Percentiles rank a stretch among this genome's conserved stretches.
Conservation (phyloP, 495 filamentous ascomycete species). For the Aspergillus sclerotiicarbonarius region DNA sequence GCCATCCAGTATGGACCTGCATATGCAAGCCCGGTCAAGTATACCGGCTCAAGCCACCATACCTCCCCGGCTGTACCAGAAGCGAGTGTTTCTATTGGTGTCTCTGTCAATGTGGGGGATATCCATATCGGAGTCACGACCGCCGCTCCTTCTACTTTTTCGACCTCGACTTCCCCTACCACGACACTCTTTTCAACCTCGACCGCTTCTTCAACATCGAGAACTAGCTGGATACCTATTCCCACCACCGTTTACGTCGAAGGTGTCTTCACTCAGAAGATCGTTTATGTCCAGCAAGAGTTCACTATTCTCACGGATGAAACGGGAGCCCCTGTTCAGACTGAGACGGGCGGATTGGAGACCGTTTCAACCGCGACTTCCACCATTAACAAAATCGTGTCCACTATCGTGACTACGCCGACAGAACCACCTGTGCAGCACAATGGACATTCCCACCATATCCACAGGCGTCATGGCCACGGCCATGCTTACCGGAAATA, state of each 20-base stretch:
- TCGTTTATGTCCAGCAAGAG: conserved; percentile 38
- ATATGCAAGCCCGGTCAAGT: conserved; percentile 38
- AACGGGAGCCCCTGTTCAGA: conserved; percentile 24
- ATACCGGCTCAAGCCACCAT: conserved; percentile 11
- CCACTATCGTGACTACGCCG: conserved; percentile 27
- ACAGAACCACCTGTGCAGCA: conserved; percentile 19
- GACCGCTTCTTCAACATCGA: background rate
- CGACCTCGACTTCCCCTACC: background rate
- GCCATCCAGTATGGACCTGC: conserved; percentile 51
- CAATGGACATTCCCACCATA: conserved; percentile 13
- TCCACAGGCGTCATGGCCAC: conserved; percentile 26
- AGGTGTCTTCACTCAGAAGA: conserved; percentile 30
- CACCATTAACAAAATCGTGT: conserved; percentile 15
- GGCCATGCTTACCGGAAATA: conserved; percentile 21
- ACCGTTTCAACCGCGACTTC: conserved; percentile 22
- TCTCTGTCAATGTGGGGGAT: conserved; percentile 10
- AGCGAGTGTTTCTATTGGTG: conserved; percentile 7
- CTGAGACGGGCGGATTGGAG: conserved; percentile 20
- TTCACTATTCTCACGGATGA: conserved; percentile 37
- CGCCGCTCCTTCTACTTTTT: background rate
- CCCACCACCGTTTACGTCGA: conserved; percentile 27
- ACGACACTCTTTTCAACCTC: background rate
- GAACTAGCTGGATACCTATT: conserved; percentile 23
- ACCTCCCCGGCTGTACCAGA: conserved; percentile 10
- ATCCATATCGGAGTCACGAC: conserved; percentile 9